Percentiles rank a stretch among this genome's conserved stretches.
Conservation (phyloP, 2,329 filamentous ascomycete species). For the Aspergillus ruber region DNA sequence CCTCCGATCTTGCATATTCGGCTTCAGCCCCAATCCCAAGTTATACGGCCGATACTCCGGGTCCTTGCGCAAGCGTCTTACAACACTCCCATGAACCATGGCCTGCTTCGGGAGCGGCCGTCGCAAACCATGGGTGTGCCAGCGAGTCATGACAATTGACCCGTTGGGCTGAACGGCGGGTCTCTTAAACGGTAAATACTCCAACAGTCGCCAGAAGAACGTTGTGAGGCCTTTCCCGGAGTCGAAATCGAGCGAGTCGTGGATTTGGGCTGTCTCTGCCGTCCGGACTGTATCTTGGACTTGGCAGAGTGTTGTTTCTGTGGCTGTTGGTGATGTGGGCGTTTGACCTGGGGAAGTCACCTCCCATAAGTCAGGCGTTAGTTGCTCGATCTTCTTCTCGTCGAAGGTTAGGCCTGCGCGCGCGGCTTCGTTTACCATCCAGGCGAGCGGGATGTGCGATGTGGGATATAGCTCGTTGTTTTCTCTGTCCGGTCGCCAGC, state of each 20-base stretch:
- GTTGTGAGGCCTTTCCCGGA: conserved; percentile 9
- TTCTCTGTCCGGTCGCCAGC: conserved; percentile 54
- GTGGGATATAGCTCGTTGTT: conserved; percentile 36
- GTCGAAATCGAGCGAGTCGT: conserved; percentile 14
- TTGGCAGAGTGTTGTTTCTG: conserved; percentile 1
- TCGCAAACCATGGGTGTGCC: conserved; percentile 10
- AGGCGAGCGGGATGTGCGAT: conserved; percentile 60
- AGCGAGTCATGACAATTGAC: conserved; percentile 7
- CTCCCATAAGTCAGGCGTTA: conserved; percentile 10
- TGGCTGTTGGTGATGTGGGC: neutral
- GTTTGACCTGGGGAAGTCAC: neutral
- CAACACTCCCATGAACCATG: conserved; percentile 12
- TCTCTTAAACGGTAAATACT: conserved; percentile 12
- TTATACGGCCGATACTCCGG: conserved; percentile 13
- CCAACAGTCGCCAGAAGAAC: conserved; percentile 14
- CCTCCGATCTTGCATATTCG: neutral
- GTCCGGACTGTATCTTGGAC: neutral
- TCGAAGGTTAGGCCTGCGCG: conserved; percentile 65
- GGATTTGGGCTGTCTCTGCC: conserved; percentile 7
- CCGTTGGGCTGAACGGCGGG: conserved; percentile 11
- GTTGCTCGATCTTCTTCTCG: conserved; percentile 11
- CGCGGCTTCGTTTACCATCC: conserved; percentile 60
- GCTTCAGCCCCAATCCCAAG: conserved; percentile 11
- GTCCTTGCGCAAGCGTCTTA: conserved; percentile 7
- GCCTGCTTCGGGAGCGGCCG: conserved; percentile 9